Percentiles rank a stretch among this genome's conserved stretches.
These are phyloP conservation scores for Didymosphaeria variabile DNA, from an alignment of 2,329 filamentous ascomycete genomes.

Conservation along the genomic window DNA sequence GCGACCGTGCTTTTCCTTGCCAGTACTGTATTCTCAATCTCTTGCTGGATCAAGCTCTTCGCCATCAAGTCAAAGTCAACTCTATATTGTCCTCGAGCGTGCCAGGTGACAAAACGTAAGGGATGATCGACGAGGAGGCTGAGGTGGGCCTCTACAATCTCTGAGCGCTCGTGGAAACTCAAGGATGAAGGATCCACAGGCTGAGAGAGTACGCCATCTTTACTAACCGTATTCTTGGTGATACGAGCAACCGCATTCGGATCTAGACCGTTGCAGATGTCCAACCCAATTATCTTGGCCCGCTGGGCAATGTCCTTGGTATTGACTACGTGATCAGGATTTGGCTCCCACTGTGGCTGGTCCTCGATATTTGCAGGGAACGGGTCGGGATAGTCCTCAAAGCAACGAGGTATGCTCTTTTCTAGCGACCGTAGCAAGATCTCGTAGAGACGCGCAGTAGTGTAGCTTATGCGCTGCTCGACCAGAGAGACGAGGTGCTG, in stretches of 20 bases:
- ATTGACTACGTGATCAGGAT: constrained; percentile 48
- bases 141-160: constrained; percentile 74
- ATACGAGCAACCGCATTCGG: constrained; percentile 38
- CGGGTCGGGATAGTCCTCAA: constrained; percentile 58
- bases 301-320: constrained; percentile 52
- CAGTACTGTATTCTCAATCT: constrained; percentile 83
- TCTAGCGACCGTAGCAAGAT: constrained; percentile 77
- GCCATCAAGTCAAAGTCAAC: constrained; percentile 81
- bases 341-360: constrained; percentile 41
- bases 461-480: constrained; percentile 73
- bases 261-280: constrained; percentile 51
- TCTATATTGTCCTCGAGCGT: constrained; percentile 71
- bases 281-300: constrained; percentile 46
- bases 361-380: constrained; percentile 32
- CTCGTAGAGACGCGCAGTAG: constrained; percentile 80
- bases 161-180: constrained; percentile 33
- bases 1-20: constrained; percentile 79
- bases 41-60: constrained; percentile 74
- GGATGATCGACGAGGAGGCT: constrained; percentile 74
- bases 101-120: constrained; percentile 71
- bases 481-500: constrained; percentile 78
- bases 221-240: constrained; percentile 23
- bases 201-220: constrained; percentile 25
- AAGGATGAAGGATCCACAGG: constrained; percentile 38
- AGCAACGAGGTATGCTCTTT: constrained; percentile 72